Evolutionary conservation across 305 asterid species (phyloP), one percentile per base, ranked within the genome.

Genomic region (Fraxinus floribunda): DNA sequence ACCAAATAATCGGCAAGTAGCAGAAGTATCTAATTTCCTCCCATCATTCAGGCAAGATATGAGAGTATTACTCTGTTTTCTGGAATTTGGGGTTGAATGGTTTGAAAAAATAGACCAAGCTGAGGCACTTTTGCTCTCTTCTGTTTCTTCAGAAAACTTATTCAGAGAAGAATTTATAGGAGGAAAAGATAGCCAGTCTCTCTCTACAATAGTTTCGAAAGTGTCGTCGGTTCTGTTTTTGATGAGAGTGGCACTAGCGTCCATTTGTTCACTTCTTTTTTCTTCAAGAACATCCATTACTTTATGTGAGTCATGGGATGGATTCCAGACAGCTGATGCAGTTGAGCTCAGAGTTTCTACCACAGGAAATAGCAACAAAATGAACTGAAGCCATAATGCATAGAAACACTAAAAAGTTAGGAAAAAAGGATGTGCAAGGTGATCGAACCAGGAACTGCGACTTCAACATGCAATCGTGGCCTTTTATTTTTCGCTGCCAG

Each of bases 1-100:
- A 86, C 99, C 99, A 80, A 95, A 95, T 87, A 95, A 86, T 68
- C 95, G 85, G 85, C 92, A 91, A n/a, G 94, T 84, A 32, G 88
- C 84, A 80, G 78, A 78, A 72, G 82, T 66, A 36, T 89, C 94
- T 9, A 89, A 68, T 81, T 91, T 91, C 84, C 85, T 88, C 76
- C 80, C 87, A 35, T 86, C 93, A 49, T 76, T 79, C 77, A 76
- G 83, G 78, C 76, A 77, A 80, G 87, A 83, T 3, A 13, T 18
- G 13, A 75, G 86, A 85, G 86, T 80, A 81, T 68, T 82, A 15
- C 79, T 79, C 78, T 87, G 91, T 22, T 82, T 85, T 52, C 82
- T 85, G n/a, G 82, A 55, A 66, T 80, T 83, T n/a, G 87, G 86
- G 73, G 87, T 71, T 24, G 90, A 84, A 62, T 70, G 78, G 83